Evolutionary conservation across 2,329 filamentous ascomycete species (phyloP), one percentile per base, ranked within the genome.

Genomic region (Aspergillus sojae): DNA sequence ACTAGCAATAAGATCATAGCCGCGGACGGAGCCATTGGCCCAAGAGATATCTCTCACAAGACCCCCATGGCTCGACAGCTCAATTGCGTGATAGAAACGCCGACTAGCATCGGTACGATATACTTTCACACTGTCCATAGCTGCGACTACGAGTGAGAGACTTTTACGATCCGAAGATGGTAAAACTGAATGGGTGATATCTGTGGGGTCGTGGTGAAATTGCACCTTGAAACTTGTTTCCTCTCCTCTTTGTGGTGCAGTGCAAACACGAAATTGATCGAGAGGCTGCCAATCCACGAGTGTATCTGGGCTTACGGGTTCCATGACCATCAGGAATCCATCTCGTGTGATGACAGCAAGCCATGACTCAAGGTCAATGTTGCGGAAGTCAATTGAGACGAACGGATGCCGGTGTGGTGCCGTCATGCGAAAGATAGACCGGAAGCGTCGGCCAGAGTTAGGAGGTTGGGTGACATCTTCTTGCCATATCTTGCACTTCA

Each of bases 401-500:
- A 87, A 91, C 0, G 89, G 87, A 52, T 83, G 80, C 43, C 91
- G 88, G 71, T 92, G 94, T 7, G 89, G 88, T 14, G 88, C 86
- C 41, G 78, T 81, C 68, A 87, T 79, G 81, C 88, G 75, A 79
- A 84, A 80, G 82, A 91, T 81, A 79, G 83, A 84, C 74, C 89
- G 92, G 83, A 97, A 98, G 58, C 94, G 89, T 36, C 91, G 88
- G 36, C 93, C 93, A 41, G 86, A 88, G 63, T 85, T 84, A 0
- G 90, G 89, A 1, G 91, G 85, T 56, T 95, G 91, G 1, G 89
- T 91, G 19, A 91, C 89, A 78, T 97, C 93, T 80, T 97, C 94
- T 65, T 91, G 90, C 94, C 94, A 98, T 68, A 98, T 85, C 75
- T 93, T 92, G 82, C 96, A 93, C 77, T 90, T 89, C 72, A 94